phyloP scores from a whole-genome alignment of 805 yeast genomes.

The Helenozyma baotianmanensis region DNA sequence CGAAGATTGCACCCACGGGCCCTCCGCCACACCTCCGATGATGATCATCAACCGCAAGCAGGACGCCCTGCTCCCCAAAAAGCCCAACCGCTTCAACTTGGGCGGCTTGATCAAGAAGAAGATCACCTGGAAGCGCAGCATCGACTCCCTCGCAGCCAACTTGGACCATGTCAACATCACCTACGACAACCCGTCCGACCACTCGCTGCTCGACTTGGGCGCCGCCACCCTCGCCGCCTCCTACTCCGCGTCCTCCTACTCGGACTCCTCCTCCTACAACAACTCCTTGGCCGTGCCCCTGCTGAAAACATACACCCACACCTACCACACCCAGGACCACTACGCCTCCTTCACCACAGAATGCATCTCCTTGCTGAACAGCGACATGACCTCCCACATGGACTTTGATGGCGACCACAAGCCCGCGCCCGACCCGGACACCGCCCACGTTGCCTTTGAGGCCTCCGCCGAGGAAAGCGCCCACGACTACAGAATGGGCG shows the following conservation, averaged over 20 bases:
- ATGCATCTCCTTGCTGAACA: conserved; percentile 33
- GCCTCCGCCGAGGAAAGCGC: conserved; percentile 67
- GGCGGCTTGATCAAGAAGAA: conserved; percentile 16
- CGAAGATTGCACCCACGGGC: no score
- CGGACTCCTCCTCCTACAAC: no score
- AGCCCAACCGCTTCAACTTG: conserved; percentile 13
- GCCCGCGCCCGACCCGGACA: conserved; percentile 5
- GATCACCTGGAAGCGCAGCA: conserved; percentile 14
- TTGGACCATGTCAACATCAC: conserved; percentile 5
- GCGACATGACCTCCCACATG: conserved; percentile 32
- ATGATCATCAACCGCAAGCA: conserved; percentile 14
- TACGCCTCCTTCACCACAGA: conserved; percentile 32
- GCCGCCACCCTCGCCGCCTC: no score
- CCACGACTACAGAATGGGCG: conserved; percentile 85
- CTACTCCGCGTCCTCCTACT: no score
- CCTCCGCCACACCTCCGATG: no score
- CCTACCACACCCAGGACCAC: conserved; percentile 2
- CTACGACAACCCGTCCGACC: no score
- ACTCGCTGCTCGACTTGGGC: no score
- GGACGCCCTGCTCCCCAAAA: conserved; percentile 5
- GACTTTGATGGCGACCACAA: conserved; percentile 8
- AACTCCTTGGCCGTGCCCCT: no score
- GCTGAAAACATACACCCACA: no score
- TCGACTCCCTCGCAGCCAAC: conserved; percentile 9
- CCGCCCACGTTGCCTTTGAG: conserved; percentile 10